These are phyloP conservation scores for Flaveria linearis DNA, from an alignment of 129 eudicot genomes.

Conservation along the genomic window DNA sequence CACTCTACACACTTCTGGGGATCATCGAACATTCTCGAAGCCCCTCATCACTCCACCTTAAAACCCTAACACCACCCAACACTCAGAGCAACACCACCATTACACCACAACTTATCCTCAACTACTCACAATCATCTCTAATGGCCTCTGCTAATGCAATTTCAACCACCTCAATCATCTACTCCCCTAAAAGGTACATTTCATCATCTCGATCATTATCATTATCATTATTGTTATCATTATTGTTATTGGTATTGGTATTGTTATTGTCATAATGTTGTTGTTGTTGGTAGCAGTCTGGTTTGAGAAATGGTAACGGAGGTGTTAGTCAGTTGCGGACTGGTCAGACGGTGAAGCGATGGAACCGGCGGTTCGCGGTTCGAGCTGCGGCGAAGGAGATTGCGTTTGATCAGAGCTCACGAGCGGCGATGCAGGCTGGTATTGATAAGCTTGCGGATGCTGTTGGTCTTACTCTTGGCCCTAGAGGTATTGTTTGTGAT, in stretches of 20 bases:
- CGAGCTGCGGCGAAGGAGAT: constrained; percentile 85
- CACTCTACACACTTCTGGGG: constrained; percentile 45
- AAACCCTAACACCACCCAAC: constrained; percentile 30
- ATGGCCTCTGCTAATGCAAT: constrained; percentile 92
- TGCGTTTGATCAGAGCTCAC: constrained; percentile 82
- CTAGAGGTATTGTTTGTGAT: constrained; percentile 55
- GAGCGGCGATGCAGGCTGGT: constrained; percentile 83
- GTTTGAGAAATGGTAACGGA: constrained; percentile 47
- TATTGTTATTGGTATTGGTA: too few relatives aligned
- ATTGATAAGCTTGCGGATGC: constrained; percentile 89
- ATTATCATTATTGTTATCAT: too few relatives aligned
- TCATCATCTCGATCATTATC: neutral
- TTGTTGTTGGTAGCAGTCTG: constrained; percentile 43
- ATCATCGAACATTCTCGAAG: constrained; percentile 56
- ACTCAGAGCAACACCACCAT: constrained; percentile 12
- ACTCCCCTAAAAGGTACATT: constrained; percentile 51
- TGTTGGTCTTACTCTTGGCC: constrained; percentile 91
- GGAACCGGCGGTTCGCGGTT: constrained; percentile 56
- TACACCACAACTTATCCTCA: constrained; percentile 18
- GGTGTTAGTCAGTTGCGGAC: constrained; percentile 55
- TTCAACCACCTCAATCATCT: constrained; percentile 68
- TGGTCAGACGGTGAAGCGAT: constrained; percentile 39
- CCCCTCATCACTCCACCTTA: constrained; percentile 18
- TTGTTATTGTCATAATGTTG: too few relatives aligned
- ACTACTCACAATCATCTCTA: neutral